phyloP scores from a whole-genome alignment of 2,329 filamentous ascomycete genomes.

The Coniochaeta prunicola region DNA sequence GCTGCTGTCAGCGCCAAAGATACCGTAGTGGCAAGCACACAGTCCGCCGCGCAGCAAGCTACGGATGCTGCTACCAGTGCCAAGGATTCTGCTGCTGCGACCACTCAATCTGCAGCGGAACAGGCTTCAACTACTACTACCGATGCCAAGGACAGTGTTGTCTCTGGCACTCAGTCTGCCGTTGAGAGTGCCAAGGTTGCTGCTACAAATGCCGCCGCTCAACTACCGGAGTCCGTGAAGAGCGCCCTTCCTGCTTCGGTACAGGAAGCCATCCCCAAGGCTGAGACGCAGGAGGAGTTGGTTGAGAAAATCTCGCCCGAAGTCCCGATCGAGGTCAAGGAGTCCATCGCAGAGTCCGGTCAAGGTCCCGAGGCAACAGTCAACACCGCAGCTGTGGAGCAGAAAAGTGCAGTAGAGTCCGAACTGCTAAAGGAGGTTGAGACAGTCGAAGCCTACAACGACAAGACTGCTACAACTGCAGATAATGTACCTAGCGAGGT shows the following conservation, averaged over 20 bases:
- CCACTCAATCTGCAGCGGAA: neutral
- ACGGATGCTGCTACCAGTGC: neutral
- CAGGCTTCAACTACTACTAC: slow-evolving; percentile 17
- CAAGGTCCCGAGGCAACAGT: slow-evolving; percentile 63
- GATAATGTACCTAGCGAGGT: slow-evolving; percentile 26
- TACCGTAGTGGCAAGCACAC: neutral
- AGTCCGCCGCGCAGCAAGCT: neutral
- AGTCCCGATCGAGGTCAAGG: slow-evolving; percentile 26
- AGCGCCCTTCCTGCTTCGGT: slow-evolving; percentile 41
- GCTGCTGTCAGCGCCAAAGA: slow-evolving; percentile 3
- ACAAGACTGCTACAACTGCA: slow-evolving; percentile 6
- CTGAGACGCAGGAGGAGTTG: slow-evolving; percentile 32
- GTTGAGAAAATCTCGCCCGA: slow-evolving; percentile 38
- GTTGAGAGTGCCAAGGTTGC: slow-evolving; percentile 27
- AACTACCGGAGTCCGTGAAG: slow-evolving; percentile 48
- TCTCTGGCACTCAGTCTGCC: slow-evolving; percentile 25
- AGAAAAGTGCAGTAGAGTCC: slow-evolving; percentile 68
- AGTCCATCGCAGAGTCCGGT: slow-evolving; percentile 48
- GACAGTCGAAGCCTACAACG: slow-evolving; percentile 9
- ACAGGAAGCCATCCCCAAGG: slow-evolving; percentile 35
- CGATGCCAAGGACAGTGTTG: slow-evolving; percentile 29
- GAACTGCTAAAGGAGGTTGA: slow-evolving; percentile 63
- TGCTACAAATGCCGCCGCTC: slow-evolving; percentile 32
- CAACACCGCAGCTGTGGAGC: slow-evolving; percentile 59
- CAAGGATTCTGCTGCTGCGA: neutral